phyloP scores from a whole-genome alignment of 2,329 filamentous ascomycete genomes.

The Botrytis paeoniae region DNA sequence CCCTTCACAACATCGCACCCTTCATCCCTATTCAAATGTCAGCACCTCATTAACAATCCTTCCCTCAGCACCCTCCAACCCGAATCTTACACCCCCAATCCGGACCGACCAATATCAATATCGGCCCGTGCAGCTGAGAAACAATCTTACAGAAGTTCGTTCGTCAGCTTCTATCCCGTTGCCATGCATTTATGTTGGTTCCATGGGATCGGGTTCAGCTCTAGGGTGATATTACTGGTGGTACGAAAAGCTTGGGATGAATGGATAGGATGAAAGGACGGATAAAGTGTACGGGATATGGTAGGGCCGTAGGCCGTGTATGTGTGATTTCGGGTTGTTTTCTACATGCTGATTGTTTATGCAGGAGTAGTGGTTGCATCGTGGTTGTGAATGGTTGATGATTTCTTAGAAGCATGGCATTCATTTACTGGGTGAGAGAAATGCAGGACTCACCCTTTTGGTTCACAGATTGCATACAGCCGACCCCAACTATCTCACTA shows the following conservation, averaged over 20 bases:
- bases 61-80: background rate
- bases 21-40: background rate
- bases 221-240: background rate
- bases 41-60: background rate
- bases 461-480: background rate
- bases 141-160: background rate
- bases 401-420: background rate
- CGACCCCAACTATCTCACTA: background rate
- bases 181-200: background rate
- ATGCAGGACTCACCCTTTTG: background rate
- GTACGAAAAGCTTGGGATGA: background rate
- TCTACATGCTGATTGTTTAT: background rate
- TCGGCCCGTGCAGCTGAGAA: constrained; percentile 4
- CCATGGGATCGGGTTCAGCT: constrained; percentile 12
- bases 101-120: background rate
- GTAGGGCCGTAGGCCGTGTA: background rate
- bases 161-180: constrained; percentile 2
- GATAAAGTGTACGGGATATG: background rate
- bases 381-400: background rate
- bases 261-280: background rate
- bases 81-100: background rate
- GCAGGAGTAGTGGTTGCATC: background rate
- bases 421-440: background rate
- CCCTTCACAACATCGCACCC: background rate
- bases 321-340: background rate